phyloP scores from a whole-genome alignment of 495 filamentous ascomycete species.

The Aspergillus bertholletiae region DNA sequence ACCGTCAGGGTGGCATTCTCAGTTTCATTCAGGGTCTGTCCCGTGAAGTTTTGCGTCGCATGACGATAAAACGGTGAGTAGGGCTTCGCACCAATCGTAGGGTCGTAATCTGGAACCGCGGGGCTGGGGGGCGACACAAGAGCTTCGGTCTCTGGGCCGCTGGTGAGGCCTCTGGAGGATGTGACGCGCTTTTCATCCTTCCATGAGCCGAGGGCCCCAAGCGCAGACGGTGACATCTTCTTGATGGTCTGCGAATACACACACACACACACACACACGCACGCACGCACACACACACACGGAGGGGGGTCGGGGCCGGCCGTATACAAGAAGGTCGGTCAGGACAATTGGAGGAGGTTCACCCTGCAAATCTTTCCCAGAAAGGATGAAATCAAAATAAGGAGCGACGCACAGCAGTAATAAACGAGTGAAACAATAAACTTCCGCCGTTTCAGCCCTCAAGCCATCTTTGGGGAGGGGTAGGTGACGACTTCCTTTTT shows the following conservation, averaged over 20 bases:
- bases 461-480: neutral
- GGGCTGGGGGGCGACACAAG: neutral
- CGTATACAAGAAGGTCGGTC: no score
- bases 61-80: constrained; percentile 61
- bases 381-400: neutral
- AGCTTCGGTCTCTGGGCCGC: neutral
- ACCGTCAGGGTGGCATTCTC: constrained; percentile 26
- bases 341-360: no score
- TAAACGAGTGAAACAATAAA: neutral
- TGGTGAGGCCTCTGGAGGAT: neutral
- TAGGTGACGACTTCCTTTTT: no score
- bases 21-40: no score
- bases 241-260: neutral
- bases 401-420: neutral
- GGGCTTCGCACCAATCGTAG: constrained; percentile 43
- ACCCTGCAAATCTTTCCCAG: no score
- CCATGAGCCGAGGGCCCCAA: neutral
- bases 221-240: neutral
- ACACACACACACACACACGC: no score
- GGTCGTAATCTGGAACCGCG: constrained; percentile 33
- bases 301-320: no score
- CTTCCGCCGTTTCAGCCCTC: neutral
- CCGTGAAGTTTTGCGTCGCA: constrained; percentile 37
- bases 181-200: neutral
- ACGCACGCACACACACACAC: no score